Base-by-base conservation (phyloP, 2,329 filamentous ascomycete species). In the Penicillium sp. region DNA sequence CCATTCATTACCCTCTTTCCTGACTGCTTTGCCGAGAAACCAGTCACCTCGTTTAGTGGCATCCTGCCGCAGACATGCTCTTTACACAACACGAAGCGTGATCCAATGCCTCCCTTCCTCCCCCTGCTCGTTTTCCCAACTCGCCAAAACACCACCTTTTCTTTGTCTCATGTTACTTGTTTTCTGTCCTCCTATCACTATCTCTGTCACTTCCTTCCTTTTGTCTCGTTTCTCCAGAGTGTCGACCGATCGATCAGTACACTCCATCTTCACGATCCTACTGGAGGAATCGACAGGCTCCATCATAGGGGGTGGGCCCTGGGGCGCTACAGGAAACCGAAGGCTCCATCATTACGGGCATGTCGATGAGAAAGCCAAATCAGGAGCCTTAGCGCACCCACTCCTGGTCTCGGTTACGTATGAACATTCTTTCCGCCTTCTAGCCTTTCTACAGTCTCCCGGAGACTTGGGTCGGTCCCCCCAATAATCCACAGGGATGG, bases 381-480 rank as follows among this genome's bases (percentile, higher is more conserved):
- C 52, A 52, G 39, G 60, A 60, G 41, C 50, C 55, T n/a, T 40
- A 59, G 40, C 33, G 52, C 60, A 47, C 54, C 59, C 59, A 61
- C 58, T 64, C 36, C 40, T 40, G n/a, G 65, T 62, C 60, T 63
- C 60, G 59, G 58, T 65, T 68, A 67, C 66, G 65, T 68, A 60
- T 62, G 63, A 67, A 66, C 66, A 67, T 68, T 68, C 66, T 66
- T 65, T 60, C 54, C 37, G 16, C 55, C 66, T 68, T 68, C 66
- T 68, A 68, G 66, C 59, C 58, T 56, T 60, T 62, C 65, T 59
- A 61, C 36, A 22, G 22, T 44, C 47, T 56, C 65, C 66, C 65
- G 55, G 44, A 51, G 10, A 19, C 47, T 60, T 64, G 65, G 62
- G 31, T 36, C 31, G 36, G 37, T 3, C 4, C 16, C 24, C 18